Base-by-base conservation (phyloP, 768 basidiomycete genomes). In the Gymnopilus dilepis region DNA sequence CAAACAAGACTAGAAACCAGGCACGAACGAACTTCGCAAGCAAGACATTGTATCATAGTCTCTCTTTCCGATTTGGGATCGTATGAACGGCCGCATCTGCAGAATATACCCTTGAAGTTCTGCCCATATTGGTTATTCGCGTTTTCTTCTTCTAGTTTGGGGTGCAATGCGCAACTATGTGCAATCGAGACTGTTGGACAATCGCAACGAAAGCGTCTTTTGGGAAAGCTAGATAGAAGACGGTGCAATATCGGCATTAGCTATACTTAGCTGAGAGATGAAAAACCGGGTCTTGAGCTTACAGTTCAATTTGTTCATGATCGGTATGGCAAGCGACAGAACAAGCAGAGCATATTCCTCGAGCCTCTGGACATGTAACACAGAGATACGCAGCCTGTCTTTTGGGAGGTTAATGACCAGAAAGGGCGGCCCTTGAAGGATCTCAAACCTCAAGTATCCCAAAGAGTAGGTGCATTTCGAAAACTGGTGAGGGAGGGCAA, bases 41-140 rank as follows among this genome's bases (percentile, higher is more conserved):
- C 78, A 55, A 94, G 75, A 72, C 93, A 95, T 76, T 95, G 93
- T 30, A 94, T 88, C 93, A 95, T 95, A 2, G 92, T 90, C 76
- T 95, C 93, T 61, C 73, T 74, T 75, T 95, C 93, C 19, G 77
- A 85, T 65, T 83, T 82, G 30, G 90, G 82, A 69, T 94, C 88
- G 68, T 95, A 95, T 41, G 83, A 73, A 63, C 84, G 75, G 42
- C 84, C 82, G 71, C 93, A 95, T 30, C 93, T 82, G 74, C 93
- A 95, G 70, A 94, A 95, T 28, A 78, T 63, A 26, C 80, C 84
- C 24, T 75, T 74, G 70, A 92, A 95, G 74, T 95, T 95, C 66
- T 87, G 88, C 3, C 86, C 85, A 66, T 95, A 95, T 40, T 65
- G 54, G 66, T 95, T 95, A 12, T 73, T 67, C 42, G 63, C 66